phyloP scores from a whole-genome alignment of 768 basidiomycete species.

The Coprinellus micaceus region DNA sequence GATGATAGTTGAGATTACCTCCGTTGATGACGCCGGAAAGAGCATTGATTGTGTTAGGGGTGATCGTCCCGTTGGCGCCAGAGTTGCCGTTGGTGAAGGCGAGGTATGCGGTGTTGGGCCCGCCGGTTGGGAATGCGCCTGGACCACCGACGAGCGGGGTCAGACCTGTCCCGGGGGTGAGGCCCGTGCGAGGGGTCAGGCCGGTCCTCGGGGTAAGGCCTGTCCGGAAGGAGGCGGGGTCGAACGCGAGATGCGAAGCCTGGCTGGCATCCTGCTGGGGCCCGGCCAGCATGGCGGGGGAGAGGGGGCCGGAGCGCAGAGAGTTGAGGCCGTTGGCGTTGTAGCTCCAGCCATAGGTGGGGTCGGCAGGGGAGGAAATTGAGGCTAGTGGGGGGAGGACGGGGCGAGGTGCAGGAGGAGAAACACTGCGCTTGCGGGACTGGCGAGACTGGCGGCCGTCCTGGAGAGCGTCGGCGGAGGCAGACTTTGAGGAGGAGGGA shows the following conservation, averaged over 20 bases:
- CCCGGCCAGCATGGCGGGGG: constrained; percentile 93
- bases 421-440: constrained; percentile 21
- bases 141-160: constrained; percentile 78
- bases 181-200: constrained; percentile 80
- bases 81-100: constrained; percentile 66
- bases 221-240: constrained; percentile 71
- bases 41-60: constrained; percentile 72
- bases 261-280: constrained; percentile 54
- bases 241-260: constrained; percentile 50
- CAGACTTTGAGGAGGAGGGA: constrained; percentile 27
- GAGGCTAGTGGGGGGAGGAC: constrained; percentile 79
- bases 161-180: constrained; percentile 71
- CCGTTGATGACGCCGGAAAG: constrained; percentile 75
- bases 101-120: constrained; percentile 75
- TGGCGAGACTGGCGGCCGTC: constrained; percentile 23
- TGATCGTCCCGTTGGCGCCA: constrained; percentile 51
- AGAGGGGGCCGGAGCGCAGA: constrained; percentile 88
- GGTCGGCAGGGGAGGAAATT: constrained; percentile 68
- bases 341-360: constrained; percentile 67
- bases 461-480: constrained; percentile 20
- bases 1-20: constrained; percentile 46
- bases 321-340: constrained; percentile 62
- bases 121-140: constrained; percentile 77
- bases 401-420: constrained; percentile 54
- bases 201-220: constrained; percentile 86